Conservation (phyloP, 768 basidiomycete genomes). For the Tulasnella sp. region DNA sequence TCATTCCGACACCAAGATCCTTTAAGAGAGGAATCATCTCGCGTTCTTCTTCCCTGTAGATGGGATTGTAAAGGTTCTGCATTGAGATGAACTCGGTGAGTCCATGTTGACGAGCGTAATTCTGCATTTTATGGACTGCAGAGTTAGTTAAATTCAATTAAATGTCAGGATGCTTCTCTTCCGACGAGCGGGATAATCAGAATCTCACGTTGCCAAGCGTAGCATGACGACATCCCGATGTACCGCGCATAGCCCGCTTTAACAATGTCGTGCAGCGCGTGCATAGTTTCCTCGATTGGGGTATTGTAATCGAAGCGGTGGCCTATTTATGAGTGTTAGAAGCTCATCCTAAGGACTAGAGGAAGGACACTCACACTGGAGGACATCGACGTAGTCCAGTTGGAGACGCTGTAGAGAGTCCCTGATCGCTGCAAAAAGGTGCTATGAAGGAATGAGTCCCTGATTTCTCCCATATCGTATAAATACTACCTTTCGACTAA, state of each 20-base stretch:
- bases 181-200: no score
- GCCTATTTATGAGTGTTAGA: not conserved
- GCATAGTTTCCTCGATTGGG: conserved; percentile 47
- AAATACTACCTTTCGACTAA: conserved; percentile 17
- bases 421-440: conserved; percentile 48
- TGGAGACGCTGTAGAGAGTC: conserved; percentile 41
- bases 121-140: conserved; percentile 17
- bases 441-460: conserved; percentile 34
- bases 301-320: conserved; percentile 30
- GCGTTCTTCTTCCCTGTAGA: conserved; percentile 20
- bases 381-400: conserved; percentile 46
- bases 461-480: not conserved
- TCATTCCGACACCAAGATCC: conserved; percentile 31
- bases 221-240: conserved; percentile 34
- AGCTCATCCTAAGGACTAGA: not conserved
- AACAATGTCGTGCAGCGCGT: conserved; percentile 46
- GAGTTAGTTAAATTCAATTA: not conserved
- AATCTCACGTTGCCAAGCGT: conserved; percentile 19
- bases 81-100: conserved; percentile 16
- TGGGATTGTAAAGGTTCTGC: conserved; percentile 17
- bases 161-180: not conserved
- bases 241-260: conserved; percentile 48
- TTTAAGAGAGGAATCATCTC: conserved; percentile 15
- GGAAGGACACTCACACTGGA: conserved; percentile 36
- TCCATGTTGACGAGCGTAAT: conserved; percentile 27